Evolutionary conservation across 2,329 filamentous ascomycete genomes (phyloP).

Genomic region (Exophiala bonariae): DNA sequence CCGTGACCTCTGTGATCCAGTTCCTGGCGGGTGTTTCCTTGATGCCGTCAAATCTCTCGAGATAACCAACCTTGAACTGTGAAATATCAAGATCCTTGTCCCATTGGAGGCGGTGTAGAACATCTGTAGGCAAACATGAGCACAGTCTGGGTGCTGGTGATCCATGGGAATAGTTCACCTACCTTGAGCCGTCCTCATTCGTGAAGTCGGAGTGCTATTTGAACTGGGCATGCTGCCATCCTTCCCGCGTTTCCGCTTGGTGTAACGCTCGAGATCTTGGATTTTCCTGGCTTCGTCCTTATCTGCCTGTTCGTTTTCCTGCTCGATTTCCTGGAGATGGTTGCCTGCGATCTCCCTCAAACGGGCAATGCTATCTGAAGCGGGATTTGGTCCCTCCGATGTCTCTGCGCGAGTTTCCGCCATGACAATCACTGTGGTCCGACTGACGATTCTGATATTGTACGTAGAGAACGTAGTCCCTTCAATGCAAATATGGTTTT

Average conservation of each 20-base stretch:
- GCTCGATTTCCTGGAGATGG: constrained; percentile 18
- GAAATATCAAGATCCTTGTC: constrained; percentile 45
- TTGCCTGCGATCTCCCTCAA: constrained; percentile 18
- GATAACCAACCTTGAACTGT: constrained; percentile 54
- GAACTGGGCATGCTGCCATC: not conserved
- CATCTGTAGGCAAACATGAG: constrained; percentile 31
- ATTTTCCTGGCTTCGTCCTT: constrained; percentile 7
- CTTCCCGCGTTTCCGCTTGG: constrained; percentile 12
- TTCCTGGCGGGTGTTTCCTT: constrained; percentile 48
- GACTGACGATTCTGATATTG: too few species aligned
- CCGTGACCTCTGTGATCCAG: constrained; percentile 56
- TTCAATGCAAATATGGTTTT: too few species aligned
- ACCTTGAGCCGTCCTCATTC: constrained; percentile 24
- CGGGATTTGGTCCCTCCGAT: too few species aligned
- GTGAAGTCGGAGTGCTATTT: constrained; percentile 4
- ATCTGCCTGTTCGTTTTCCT: constrained; percentile 16
- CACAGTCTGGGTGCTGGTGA: too few species aligned
- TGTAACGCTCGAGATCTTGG: constrained; percentile 19
- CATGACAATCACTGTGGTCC: too few species aligned
- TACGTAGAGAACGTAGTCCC: too few species aligned
- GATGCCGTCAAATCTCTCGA: constrained; percentile 53
- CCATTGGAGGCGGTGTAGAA: constrained; percentile 53
- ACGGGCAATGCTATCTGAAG: constrained; percentile 2
- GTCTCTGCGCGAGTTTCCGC: too few species aligned
- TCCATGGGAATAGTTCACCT: too few species aligned